phyloP scores from a whole-genome alignment of 768 basidiomycete genomes.

The Gloeostereum incarnatum region DNA sequence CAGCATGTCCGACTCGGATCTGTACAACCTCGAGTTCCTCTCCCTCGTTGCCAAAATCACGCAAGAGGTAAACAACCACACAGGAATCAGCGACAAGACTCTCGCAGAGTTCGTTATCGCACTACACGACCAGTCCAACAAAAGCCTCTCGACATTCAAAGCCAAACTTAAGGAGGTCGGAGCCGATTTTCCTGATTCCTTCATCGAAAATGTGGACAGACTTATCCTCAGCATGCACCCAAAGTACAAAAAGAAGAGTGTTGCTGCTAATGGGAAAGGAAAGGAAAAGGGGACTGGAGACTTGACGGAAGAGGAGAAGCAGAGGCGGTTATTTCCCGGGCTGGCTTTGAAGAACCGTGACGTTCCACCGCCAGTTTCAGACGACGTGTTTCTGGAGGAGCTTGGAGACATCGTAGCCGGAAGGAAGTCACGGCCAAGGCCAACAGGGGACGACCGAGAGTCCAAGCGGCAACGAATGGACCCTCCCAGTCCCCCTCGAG shows the following conservation, averaged over 20 bases:
- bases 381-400: slow-evolving; percentile 82
- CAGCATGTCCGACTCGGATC: slow-evolving; percentile 59
- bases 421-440: slow-evolving; percentile 42
- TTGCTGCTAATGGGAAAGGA: slow-evolving; percentile 25
- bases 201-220: slow-evolving; percentile 89
- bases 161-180: slow-evolving; percentile 64
- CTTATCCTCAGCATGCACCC: slow-evolving; percentile 93
- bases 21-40: slow-evolving; percentile 90
- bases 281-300: slow-evolving; percentile 19
- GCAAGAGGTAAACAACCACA: slow-evolving; percentile 88
- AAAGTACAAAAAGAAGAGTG: slow-evolving; percentile 76
- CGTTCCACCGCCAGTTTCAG: slow-evolving; percentile 44
- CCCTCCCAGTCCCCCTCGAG: slow-evolving; percentile 51
- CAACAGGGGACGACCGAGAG: slow-evolving; percentile 32
- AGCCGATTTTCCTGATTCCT: slow-evolving; percentile 82
- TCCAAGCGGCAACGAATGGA: slow-evolving; percentile 55
- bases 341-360: slow-evolving; percentile 76
- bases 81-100: slow-evolving; percentile 80
- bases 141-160: slow-evolving; percentile 73
- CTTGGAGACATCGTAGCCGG: slow-evolving; percentile 85
- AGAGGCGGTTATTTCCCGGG: slow-evolving; percentile 85
- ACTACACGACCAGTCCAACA: slow-evolving; percentile 77
- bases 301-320: slow-evolving; percentile 60
- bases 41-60: slow-evolving; percentile 88
- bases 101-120: slow-evolving; percentile 92